These are phyloP conservation scores for Rhexocercosporidium sp. DNA, from an alignment of 2,329 filamentous ascomycete species.

Conservation along the genomic window DNA sequence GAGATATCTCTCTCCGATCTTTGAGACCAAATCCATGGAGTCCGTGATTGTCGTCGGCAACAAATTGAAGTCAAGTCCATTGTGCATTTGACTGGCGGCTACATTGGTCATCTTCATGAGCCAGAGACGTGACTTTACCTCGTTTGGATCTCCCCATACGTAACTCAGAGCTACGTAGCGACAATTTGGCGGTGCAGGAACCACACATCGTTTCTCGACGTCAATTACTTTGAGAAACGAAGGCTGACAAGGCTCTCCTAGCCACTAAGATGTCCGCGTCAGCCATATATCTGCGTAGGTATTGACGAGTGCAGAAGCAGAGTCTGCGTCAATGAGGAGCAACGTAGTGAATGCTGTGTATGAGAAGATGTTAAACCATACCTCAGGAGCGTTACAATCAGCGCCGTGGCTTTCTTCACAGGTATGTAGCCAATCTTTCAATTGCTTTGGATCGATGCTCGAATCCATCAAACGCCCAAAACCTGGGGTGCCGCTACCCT, in stretches of 20 bases:
- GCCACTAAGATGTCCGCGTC: neutral
- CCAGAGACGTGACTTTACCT: constrained; percentile 5
- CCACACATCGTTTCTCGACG: constrained; percentile 13
- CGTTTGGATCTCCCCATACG: constrained; percentile 19
- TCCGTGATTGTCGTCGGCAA: constrained; percentile 26
- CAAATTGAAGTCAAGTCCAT: neutral
- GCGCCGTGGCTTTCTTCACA: neutral
- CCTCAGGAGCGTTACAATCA: constrained; percentile 8
- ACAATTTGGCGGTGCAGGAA: constrained; percentile 11
- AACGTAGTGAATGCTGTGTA: too few relatives aligned
- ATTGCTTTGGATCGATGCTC: neutral
- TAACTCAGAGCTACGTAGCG: constrained; percentile 23
- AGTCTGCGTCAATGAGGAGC: too few relatives aligned
- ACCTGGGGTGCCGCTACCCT: neutral
- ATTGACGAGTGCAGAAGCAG: too few relatives aligned
- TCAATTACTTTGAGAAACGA: constrained; percentile 18
- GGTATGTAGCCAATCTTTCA: constrained; percentile 2
- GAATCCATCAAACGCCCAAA: constrained; percentile 10
- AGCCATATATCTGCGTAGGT: neutral
- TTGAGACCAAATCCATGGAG: constrained; percentile 33
- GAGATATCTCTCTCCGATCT: constrained; percentile 31
- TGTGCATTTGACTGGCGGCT: neutral
- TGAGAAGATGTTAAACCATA: neutral
- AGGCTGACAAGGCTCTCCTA: constrained; percentile 5
- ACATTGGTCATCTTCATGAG: neutral